Conservation (phyloP, 148 eudicot species). For the Rheum nobile region DNA sequence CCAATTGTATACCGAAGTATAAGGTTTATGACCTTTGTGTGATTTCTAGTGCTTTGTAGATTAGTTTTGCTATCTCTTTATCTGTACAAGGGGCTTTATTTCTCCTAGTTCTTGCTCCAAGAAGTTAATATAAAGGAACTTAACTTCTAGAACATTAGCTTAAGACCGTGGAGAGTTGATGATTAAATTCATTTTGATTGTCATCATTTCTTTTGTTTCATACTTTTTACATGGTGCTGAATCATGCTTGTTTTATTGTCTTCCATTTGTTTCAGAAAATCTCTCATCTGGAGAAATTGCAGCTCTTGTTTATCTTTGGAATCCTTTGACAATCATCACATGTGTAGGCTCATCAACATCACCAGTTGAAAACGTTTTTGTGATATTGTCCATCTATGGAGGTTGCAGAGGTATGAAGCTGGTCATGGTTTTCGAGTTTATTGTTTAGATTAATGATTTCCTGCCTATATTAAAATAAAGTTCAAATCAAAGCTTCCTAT, state of each 20-base stretch:
- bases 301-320: conserved; percentile 87
- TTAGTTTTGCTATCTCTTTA: not conserved
- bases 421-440: not conserved
- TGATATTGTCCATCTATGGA: conserved; percentile 72
- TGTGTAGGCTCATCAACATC: conserved; percentile 81
- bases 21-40: not conserved
- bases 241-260: not conserved
- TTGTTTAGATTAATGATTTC: not conserved
- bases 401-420: conserved; percentile 70
- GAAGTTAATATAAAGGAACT: not conserved
- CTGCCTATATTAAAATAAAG: not conserved
- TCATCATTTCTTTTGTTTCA: not conserved
- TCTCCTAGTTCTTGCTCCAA: not conserved
- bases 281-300: conserved; percentile 76
- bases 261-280: conserved; percentile 27
- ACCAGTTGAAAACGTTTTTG: conserved; percentile 70
- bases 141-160: not conserved
- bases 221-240: not conserved
- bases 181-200: not conserved
- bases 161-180: not conserved
- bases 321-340: conserved; percentile 79
- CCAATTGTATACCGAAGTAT: not conserved
- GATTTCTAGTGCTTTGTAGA: not conserved
- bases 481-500: not conserved
- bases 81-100: not conserved